Percentiles rank a stretch among this genome's conserved stretches.
These are phyloP conservation scores for Linnemannia zychae DNA, from an alignment of 192 early-diverging fungal genomes.

Conservation along the genomic window DNA sequence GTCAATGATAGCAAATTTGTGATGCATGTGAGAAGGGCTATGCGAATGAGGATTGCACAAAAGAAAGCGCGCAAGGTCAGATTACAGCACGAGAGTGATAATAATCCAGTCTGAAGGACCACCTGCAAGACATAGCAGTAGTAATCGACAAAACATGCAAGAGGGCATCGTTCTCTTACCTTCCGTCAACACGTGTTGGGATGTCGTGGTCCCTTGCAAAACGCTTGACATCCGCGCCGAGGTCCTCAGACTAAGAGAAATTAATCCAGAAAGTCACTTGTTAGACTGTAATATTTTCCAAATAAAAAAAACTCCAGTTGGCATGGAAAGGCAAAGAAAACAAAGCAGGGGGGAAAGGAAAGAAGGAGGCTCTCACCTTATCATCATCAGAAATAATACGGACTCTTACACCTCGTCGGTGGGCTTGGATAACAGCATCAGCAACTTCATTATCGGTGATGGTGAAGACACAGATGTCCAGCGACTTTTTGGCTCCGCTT, in stretches of 20 bases:
- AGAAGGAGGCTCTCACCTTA: slow-evolving; percentile 57
- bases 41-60: neutral
- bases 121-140: slow-evolving; percentile 22
- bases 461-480: slow-evolving; percentile 82
- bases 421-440: slow-evolving; percentile 63
- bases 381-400: slow-evolving; percentile 82
- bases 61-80: neutral
- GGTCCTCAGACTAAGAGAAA: slow-evolving; percentile 60
- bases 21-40: slow-evolving; percentile 71
- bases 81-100: neutral
- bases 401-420: slow-evolving; percentile 54
- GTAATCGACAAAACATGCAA: neutral
- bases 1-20: slow-evolving; percentile 80
- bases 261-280: neutral
- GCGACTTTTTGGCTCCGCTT: slow-evolving; percentile 63
- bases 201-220: slow-evolving; percentile 61
- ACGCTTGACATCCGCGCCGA: slow-evolving; percentile 68
- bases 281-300: neutral
- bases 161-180: slow-evolving; percentile 38
- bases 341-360: neutral
- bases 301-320: neutral
- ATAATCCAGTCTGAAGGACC: too few species aligned
- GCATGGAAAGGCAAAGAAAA: neutral
- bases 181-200: slow-evolving; percentile 61
- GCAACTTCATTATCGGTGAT: slow-evolving; percentile 79